These are phyloP conservation scores for Pseudomassariella vexata DNA, from an alignment of 2,329 filamentous ascomycete species.

Conservation along the genomic window DNA sequence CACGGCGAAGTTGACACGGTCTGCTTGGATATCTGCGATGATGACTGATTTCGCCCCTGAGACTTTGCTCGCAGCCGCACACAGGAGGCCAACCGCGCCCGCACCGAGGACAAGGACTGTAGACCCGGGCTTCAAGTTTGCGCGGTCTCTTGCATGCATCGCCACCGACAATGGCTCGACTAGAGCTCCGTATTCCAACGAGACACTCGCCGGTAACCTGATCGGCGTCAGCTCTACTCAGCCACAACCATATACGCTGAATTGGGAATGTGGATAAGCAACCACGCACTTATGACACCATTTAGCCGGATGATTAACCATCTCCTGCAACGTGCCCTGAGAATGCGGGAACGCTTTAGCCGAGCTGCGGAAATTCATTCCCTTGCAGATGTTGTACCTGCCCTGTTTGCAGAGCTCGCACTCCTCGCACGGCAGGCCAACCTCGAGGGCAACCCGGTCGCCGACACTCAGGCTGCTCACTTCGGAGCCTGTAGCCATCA, in stretches of 20 bases:
- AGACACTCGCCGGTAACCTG: conserved; percentile 41
- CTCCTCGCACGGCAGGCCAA: conserved; percentile 47
- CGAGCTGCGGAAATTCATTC: conserved; percentile 52
- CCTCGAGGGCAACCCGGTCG: conserved; percentile 63
- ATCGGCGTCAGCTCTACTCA: background rate
- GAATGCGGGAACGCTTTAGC: conserved; percentile 51
- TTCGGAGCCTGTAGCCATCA: conserved; percentile 52
- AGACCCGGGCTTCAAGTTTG: conserved; percentile 30
- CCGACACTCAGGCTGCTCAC: conserved; percentile 54
- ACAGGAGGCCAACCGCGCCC: conserved; percentile 55
- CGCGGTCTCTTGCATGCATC: conserved; percentile 48
- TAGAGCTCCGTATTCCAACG: conserved; percentile 49
- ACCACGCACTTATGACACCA: conserved; percentile 48
- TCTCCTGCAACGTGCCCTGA: conserved; percentile 54
- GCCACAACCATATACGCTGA: background rate
- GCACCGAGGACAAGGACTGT: conserved; percentile 53
- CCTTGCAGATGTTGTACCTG: conserved; percentile 54
- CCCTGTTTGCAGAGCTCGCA: conserved; percentile 48
- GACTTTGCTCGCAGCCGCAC: conserved; percentile 50
- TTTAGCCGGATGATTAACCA: conserved; percentile 47
- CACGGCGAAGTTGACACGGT: conserved; percentile 52
- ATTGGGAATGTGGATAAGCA: too few species aligned
- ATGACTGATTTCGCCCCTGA: conserved; percentile 37
- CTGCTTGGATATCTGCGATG: conserved; percentile 51
- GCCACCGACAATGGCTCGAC: conserved; percentile 55